Base-by-base conservation (phyloP, 2,329 filamentous ascomycete genomes). In the Aspergillus sp. region DNA sequence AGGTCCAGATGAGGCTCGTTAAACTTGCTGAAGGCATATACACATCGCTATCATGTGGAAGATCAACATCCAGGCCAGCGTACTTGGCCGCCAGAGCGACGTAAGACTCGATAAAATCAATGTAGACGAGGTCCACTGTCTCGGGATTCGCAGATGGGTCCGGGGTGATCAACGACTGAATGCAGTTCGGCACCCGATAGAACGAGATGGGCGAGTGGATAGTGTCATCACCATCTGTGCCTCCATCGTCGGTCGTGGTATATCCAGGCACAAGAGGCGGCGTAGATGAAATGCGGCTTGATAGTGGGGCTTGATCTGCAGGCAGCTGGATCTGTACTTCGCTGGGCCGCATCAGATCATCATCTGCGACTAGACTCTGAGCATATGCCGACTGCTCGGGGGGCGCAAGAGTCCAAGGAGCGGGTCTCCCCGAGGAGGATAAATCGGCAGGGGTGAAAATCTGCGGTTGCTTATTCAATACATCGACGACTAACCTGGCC, bases 81-180 rank as follows among this genome's bases (percentile, higher is more conserved):
- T 81, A 85, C 54, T 86, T 84, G 56, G 96, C 76, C 2, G 91
- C 91, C 10, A 88, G 74, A 16, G 96, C 71, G 36, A 97, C 76
- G 82, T 88, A 95, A 9, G 86, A 86, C 71, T 94, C 82, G 32
- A 97, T 86, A 69, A 97, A 99, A 68, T 96, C 91, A 53, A 96
- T 83, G 67, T 95, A 99, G 13, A 97, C 85, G 6, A 99, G 70
- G 69, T 97, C 93, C 1, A 99, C 91, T 0, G 73, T 86, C 48
- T 88, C 83, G 0, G 90, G 89, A 14, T 82, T 76, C 5, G 68
- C 65, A 0, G 69, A 74, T 6, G 67, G 58, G 17, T 68, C 58
- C 16, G 56, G 36, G 14, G 58, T 53, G 17, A 95, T 72, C 77
- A 60, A 88, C 1, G 87, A 77, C 68, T 93, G 88, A 52, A 99